Conservation (phyloP, 768 basidiomycete genomes). For the Lanmaoa pseudosensibilis region DNA sequence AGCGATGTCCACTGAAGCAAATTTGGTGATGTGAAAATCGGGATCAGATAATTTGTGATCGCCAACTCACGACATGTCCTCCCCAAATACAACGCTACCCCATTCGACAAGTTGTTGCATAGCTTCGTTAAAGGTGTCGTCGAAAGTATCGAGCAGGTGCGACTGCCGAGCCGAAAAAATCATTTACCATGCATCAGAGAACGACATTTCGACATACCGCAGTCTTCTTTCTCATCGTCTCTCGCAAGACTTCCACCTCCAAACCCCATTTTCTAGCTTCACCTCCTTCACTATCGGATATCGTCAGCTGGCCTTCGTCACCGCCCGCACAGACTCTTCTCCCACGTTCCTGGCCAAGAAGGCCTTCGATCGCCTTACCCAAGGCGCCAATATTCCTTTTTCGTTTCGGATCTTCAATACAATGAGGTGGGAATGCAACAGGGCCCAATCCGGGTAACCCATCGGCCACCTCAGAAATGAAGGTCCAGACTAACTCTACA, state of each 20-base stretch:
- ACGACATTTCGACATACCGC: constrained; percentile 41
- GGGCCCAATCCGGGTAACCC: constrained; percentile 78
- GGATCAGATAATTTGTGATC: constrained; percentile 26
- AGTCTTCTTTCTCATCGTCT: constrained; percentile 56
- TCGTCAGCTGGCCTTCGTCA: constrained; percentile 21
- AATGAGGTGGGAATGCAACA: constrained; percentile 72
- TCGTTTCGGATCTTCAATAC: constrained; percentile 74
- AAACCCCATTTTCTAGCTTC: constrained; percentile 80
- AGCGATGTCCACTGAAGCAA: constrained; percentile 60
- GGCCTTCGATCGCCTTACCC: constrained; percentile 68
- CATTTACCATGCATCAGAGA: constrained; percentile 13
- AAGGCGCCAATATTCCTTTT: constrained; percentile 71
- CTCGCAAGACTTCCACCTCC: constrained; percentile 56
- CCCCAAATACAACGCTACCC: constrained; percentile 68
- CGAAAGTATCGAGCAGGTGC: constrained; percentile 56
- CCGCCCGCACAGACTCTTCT: constrained; percentile 62
- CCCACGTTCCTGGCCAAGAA: constrained; percentile 64
- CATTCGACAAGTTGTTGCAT: constrained; percentile 73
- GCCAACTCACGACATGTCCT: constrained; percentile 59
- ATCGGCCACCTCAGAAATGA: constrained; percentile 50
- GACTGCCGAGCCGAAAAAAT: constrained; percentile 41
- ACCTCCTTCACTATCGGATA: constrained; percentile 52
- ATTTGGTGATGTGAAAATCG: constrained; percentile 23
- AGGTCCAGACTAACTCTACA: constrained; percentile 45
- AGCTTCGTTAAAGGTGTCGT: constrained; percentile 76